phyloP scores from a whole-genome alignment of 345 rosid genomes.

The Viola odorata region DNA sequence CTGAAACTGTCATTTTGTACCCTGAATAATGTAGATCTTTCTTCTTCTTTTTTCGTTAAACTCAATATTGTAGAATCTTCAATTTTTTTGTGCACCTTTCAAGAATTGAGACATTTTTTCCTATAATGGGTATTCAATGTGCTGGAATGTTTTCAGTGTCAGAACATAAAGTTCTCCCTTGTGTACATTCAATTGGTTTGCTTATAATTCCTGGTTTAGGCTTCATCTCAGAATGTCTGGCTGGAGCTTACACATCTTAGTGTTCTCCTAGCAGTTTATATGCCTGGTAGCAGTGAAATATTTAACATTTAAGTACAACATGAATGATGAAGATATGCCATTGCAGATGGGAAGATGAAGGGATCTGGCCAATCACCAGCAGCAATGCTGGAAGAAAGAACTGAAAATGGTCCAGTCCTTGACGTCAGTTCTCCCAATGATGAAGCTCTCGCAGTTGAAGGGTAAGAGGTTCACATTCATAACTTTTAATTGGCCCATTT shows the following conservation, averaged over 20 bases:
- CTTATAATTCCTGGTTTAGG: slow-evolving; percentile 7
- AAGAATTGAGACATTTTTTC: slow-evolving; percentile 15
- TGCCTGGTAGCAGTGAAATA: slow-evolving; percentile 6
- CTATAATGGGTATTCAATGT: slow-evolving; percentile 27
- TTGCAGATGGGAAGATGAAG: slow-evolving; percentile 50
- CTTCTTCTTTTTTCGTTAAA: slow-evolving; percentile 16
- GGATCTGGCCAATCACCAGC: slow-evolving; percentile 32
- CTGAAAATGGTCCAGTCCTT: slow-evolving; percentile 28
- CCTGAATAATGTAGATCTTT: slow-evolving; percentile 33
- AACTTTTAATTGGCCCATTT: slow-evolving; percentile 1
- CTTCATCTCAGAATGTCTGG: slow-evolving; percentile 9
- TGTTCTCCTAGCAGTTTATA: slow-evolving; percentile 14
- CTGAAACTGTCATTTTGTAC: slow-evolving; percentile 35
- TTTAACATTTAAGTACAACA: slow-evolving; percentile 9
- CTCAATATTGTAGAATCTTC: slow-evolving; percentile 29
- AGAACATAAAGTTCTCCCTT: slow-evolving; percentile 6
- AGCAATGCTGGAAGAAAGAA: slow-evolving; percentile 30
- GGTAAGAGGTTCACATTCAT: slow-evolving; percentile 34
- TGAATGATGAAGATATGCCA: slow-evolving; percentile 26
- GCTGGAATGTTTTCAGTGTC: slow-evolving; percentile 16
- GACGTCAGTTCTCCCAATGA: slow-evolving; percentile 19
- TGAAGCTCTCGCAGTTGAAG: slow-evolving; percentile 24
- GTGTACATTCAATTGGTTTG: not conserved
- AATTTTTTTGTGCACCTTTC: slow-evolving; percentile 3
- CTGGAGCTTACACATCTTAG: slow-evolving; percentile 10